Percentiles rank a stretch among this genome's conserved stretches.
phyloP scores from a whole-genome alignment of 148 eudicot species.

The Heliamphora exappendiculata region DNA sequence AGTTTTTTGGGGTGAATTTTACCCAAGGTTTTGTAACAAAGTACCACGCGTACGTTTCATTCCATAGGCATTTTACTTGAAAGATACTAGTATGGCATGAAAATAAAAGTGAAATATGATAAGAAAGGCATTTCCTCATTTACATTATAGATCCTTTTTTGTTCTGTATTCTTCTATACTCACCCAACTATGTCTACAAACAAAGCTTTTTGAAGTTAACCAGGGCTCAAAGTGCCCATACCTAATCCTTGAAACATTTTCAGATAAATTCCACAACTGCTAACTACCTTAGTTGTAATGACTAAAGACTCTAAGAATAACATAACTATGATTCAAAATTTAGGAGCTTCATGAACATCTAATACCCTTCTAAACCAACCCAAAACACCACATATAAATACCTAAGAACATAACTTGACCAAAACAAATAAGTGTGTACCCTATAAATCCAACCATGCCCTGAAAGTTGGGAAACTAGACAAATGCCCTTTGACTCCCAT shows the following conservation, averaged over 20 bases:
- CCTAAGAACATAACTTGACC: too few species aligned
- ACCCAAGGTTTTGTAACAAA: too few species aligned
- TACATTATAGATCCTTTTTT: neutral
- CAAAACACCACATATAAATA: neutral
- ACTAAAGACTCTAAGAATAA: neutral
- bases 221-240: neutral
- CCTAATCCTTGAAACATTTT: neutral
- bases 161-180: neutral
- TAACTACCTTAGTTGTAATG: neutral
- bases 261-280: neutral
- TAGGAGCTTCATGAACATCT: neutral
- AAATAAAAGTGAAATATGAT: neutral
- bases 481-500: neutral
- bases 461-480: neutral
- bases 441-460: neutral
- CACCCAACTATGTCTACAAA: neutral
- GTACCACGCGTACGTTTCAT: neutral
- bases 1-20: too few species aligned
- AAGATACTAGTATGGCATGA: neutral
- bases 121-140: neutral
- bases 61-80: neutral
- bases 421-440: neutral
- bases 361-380: neutral
- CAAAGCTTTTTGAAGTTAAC: neutral
- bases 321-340: neutral